A percentile compares a stretch with the other conserved stretches of the same genome.
phyloP scores from a whole-genome alignment of 495 filamentous ascomycete species.

The Penicillium arizonense region DNA sequence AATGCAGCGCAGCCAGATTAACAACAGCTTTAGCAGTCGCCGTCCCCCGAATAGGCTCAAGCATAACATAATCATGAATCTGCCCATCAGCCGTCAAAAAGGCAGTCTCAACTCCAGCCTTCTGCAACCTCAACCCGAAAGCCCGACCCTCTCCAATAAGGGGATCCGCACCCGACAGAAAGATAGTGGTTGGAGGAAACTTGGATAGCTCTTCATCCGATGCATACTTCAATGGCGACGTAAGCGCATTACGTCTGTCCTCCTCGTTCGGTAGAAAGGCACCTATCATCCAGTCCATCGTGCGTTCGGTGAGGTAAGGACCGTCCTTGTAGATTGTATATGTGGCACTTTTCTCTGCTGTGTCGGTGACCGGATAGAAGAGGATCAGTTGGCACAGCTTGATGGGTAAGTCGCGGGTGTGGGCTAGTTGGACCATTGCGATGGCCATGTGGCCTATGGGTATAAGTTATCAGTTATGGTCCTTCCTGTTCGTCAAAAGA shows the following conservation, averaged over 20 bases:
- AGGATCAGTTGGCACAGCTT: neutral
- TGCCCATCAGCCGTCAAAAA: conserved; percentile 4
- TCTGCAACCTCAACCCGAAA: neutral
- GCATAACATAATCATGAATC: conserved; percentile 6
- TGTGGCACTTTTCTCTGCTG: neutral
- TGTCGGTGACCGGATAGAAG: conserved; percentile 2
- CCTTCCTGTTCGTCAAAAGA: neutral
- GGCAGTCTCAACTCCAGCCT: neutral
- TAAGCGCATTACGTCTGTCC: neutral
- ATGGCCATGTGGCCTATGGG: conserved; percentile 1
- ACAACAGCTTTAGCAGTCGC: conserved; percentile 1
- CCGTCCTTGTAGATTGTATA: neutral
- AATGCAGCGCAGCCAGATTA: neutral
- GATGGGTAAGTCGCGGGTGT: neutral
- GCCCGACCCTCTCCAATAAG: conserved; percentile 1
- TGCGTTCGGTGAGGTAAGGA: neutral
- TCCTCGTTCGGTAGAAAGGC: neutral
- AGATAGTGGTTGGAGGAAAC: neutral
- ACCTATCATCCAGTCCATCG: conserved; percentile 2
- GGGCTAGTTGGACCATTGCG: conserved; percentile 1
- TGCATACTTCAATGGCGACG: neutral
- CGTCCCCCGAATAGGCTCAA: conserved; percentile 3
- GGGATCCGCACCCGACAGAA: neutral
- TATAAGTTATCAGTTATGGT: neutral
- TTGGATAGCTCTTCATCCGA: neutral